phyloP scores from a whole-genome alignment of 352 stramenopile genomes.

The Lagenidium sp. region DNA sequence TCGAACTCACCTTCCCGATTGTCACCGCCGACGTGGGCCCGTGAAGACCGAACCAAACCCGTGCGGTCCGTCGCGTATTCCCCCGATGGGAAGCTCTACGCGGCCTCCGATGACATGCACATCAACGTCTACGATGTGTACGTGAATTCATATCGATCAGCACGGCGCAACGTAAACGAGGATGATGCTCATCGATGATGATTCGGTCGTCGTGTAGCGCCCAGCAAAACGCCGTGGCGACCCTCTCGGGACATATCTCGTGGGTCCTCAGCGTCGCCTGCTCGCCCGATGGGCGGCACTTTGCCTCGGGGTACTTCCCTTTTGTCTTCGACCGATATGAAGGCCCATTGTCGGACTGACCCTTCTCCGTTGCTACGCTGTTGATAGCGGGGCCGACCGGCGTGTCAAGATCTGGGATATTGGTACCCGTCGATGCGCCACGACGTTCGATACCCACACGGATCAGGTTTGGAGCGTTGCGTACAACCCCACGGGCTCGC shows the following conservation, averaged over 20 bases:
- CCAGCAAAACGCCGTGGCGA: slow-evolving; percentile 69
- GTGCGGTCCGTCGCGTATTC: slow-evolving; percentile 83
- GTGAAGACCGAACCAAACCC: slow-evolving; percentile 73
- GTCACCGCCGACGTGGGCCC: not conserved
- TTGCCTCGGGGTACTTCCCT: slow-evolving; percentile 63
- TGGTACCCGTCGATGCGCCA: slow-evolving; percentile 76
- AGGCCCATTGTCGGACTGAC: not conserved
- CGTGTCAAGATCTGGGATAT: slow-evolving; percentile 92
- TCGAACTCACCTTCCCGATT: too few species aligned
- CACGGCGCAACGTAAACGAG: not conserved
- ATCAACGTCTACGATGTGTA: slow-evolving; percentile 91
- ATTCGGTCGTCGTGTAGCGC: slow-evolving; percentile 19
- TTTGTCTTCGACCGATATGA: not conserved
- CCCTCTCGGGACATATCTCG: slow-evolving; percentile 83
- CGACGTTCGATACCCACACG: slow-evolving; percentile 86
- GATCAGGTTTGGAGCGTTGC: slow-evolving; percentile 90
- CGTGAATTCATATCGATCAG: slow-evolving; percentile 12
- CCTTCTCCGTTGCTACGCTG: slow-evolving; percentile 1
- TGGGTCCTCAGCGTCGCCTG: slow-evolving; percentile 85
- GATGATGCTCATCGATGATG: not conserved
- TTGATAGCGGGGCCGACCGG: slow-evolving; percentile 66
- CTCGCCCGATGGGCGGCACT: slow-evolving; percentile 75
- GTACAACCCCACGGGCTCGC: slow-evolving; percentile 79
- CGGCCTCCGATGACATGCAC: slow-evolving; percentile 88
- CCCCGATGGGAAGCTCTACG: slow-evolving; percentile 79